Evolutionary conservation across 177 flowering plant species (phyloP).

Genomic region (Vitis hybrid): DNA sequence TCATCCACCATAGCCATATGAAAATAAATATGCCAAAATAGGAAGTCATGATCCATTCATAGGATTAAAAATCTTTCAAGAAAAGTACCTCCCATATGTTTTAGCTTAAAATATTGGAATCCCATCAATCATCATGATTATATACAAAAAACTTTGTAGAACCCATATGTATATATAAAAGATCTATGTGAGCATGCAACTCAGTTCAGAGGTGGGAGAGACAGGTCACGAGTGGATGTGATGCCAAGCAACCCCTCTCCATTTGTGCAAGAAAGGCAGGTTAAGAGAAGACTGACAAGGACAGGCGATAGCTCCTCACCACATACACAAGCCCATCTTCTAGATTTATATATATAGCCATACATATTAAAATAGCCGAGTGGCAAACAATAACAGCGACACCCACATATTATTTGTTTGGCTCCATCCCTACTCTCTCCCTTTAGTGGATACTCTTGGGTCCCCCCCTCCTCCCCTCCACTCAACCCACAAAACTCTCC

Average conservation of each 20-base stretch:
- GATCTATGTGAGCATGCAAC: not conserved
- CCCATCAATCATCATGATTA: no score
- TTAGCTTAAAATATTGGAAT: no score
- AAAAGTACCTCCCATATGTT: no score
- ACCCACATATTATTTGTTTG: slow-evolving; percentile 12
- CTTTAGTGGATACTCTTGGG: not conserved
- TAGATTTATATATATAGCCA: not conserved
- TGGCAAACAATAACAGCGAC: slow-evolving; percentile 25
- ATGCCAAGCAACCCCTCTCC: not conserved
- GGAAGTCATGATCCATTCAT: no score
- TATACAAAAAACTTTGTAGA: no score
- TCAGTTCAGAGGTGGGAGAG: no score
- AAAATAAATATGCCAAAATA: no score
- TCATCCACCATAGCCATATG: no score
- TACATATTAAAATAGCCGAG: not conserved
- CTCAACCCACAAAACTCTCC: no score
- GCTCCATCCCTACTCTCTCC: slow-evolving; percentile 3
- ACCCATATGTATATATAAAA: no score
- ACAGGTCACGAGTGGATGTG: not conserved
- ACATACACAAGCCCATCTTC: not conserved
- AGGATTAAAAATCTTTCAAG: no score
- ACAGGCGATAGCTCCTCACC: not conserved
- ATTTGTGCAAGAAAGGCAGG: not conserved
- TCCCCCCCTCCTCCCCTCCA: no score
- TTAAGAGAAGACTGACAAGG: not conserved